Base-by-base conservation (phyloP, 2,329 filamentous ascomycete genomes). In the Leptographium galeiforme region DNA sequence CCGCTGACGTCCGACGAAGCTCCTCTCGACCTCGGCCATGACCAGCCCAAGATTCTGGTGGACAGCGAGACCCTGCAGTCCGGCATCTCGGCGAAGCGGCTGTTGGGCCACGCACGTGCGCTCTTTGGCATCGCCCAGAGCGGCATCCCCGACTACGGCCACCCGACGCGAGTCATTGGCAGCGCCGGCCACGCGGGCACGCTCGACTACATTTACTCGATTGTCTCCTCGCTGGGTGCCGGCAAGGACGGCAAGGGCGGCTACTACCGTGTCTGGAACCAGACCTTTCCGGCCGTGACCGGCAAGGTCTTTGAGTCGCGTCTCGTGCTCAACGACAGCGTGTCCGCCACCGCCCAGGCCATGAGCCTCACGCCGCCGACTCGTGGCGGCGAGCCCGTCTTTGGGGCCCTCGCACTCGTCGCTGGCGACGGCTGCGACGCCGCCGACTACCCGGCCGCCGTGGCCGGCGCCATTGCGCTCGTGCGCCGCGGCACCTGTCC, bases 101-200 rank as follows among this genome's bases (percentile, higher is more conserved):
- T 88, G 8, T 66, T 82, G 44, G 65, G 70, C 6, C 77, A 82
- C 19, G 79, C 84, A 6, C 70, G 82, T 60, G 65, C 78, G 43
- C 74, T 88, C 10, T 86, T 77, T 60, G 68, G 76, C 51, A 76
- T 86, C 53, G 82, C 84, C 0, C 71, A 82, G 64, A 69, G 74
- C 51, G 74, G 75, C 12, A 68, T 76, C 56, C 69, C 74, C 2
- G 79, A 85, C 57, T 85, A 81, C 62, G 77, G 77, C 56, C 83
- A 83, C 60, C 84, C 84, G 1, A 87, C 84, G 1, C 75, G 84
- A 52, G 83, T 87, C 25, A 86, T 87, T 58, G 83, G 84, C 34
- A 84, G 81, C 57, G 53, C 57, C 77, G 83, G 82, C 32, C 84
- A 87, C 60, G 61, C 70, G n/a, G 78, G 72, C 41, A 86, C 83